Evolutionary conservation across 306 rosid genomes (phyloP).

Genomic region (Astragalus membranaceus): DNA sequence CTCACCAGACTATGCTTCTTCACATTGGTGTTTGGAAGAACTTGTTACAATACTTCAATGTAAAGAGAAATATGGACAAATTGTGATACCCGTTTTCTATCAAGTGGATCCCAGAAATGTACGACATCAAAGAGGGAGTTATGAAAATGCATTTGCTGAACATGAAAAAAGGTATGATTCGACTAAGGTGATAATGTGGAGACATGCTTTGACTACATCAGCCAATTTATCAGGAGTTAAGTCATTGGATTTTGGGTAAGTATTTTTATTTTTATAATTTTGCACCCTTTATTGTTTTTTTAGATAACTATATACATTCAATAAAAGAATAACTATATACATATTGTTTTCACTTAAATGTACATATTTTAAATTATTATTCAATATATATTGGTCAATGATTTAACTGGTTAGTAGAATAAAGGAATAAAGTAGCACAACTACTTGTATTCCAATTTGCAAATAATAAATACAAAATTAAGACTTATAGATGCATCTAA

Average conservation of each 20-base stretch:
- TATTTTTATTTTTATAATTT: too few species aligned
- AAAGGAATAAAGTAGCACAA: too few species aligned
- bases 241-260: neutral
- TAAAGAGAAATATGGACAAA: neutral
- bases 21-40: slow-evolving; percentile 9
- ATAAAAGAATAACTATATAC: too few species aligned
- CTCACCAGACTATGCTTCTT: neutral
- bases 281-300: too few species aligned
- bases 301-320: too few species aligned
- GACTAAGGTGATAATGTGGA: neutral
- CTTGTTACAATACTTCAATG: neutral
- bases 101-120: neutral
- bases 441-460: too few species aligned
- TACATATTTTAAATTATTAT: too few species aligned
- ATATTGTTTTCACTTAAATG: too few species aligned
- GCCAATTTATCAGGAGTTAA: neutral
- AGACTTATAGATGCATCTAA: too few species aligned
- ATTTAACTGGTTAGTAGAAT: too few species aligned
- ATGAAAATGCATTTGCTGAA: neutral
- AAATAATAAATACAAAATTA: too few species aligned
- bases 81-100: slow-evolving; percentile 5
- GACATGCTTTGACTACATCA: neutral
- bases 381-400: too few species aligned
- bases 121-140: neutral
- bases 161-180: neutral